Percentiles rank a stretch among this genome's conserved stretches.
Conservation (phyloP, 495 filamentous ascomycete species). For the Lophiotrema nucula region DNA sequence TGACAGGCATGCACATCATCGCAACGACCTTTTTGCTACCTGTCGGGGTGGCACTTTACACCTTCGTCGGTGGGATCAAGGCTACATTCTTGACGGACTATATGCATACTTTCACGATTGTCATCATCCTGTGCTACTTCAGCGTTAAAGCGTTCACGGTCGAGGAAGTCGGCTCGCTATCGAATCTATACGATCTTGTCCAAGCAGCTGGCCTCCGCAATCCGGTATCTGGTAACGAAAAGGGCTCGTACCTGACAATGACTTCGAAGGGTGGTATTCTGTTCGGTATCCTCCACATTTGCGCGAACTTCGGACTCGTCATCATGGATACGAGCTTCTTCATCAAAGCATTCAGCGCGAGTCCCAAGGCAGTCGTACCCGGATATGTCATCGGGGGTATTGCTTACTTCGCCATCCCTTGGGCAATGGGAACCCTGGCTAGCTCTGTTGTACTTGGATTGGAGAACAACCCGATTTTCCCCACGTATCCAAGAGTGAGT, state of each 20-base stretch:
- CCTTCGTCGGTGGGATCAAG: slow-evolving; percentile 50
- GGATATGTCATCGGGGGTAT: slow-evolving; percentile 50
- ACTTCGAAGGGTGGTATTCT: slow-evolving; percentile 30
- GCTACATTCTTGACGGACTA: slow-evolving; percentile 43
- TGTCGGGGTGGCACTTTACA: slow-evolving; percentile 46
- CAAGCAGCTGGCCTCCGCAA: slow-evolving; percentile 14
- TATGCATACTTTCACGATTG: slow-evolving; percentile 24
- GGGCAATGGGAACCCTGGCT: slow-evolving; percentile 47
- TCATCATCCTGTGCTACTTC: slow-evolving; percentile 47
- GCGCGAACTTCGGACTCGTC: slow-evolving; percentile 31
- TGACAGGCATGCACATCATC: slow-evolving; percentile 50
- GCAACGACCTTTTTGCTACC: slow-evolving; percentile 48
- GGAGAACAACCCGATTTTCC: slow-evolving; percentile 46
- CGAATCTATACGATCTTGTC: slow-evolving; percentile 32
- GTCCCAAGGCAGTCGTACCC: slow-evolving; percentile 44
- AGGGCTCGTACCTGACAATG: slow-evolving; percentile 34
- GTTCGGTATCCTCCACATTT: slow-evolving; percentile 32
- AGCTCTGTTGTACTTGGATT: slow-evolving; percentile 45
- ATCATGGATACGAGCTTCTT: slow-evolving; percentile 51
- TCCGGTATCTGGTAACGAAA: slow-evolving; percentile 30
- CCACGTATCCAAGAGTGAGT: slow-evolving; percentile 47
- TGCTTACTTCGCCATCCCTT: slow-evolving; percentile 49
- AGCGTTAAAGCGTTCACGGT: slow-evolving; percentile 36
- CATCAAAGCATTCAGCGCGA: slow-evolving; percentile 49
- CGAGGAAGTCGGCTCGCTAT: slow-evolving; percentile 27